Evolutionary conservation across 805 yeast genomes (phyloP).

Genomic region (Saturnispora besseyi): DNA sequence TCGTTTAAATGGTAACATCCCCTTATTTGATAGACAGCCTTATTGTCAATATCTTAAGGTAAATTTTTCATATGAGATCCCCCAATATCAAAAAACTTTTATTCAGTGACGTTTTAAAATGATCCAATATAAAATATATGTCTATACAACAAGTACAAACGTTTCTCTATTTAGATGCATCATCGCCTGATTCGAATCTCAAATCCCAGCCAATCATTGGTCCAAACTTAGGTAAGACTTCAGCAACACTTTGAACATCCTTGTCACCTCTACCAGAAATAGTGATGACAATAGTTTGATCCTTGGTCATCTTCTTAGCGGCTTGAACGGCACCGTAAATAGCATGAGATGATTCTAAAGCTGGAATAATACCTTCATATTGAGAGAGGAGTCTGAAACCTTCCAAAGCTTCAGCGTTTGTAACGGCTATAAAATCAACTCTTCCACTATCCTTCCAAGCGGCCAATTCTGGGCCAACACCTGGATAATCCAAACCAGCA

Average conservation of each 20-base stretch:
- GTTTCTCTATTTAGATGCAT: slow-evolving; percentile 21
- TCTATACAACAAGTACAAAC: neutral
- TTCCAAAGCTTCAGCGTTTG: slow-evolving; percentile 88
- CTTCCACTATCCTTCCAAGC: slow-evolving; percentile 92
- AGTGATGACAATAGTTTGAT: slow-evolving; percentile 76
- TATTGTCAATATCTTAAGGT: neutral
- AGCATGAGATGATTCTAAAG: slow-evolving; percentile 96
- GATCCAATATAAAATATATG: neutral
- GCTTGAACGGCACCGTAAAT: slow-evolving; percentile 81
- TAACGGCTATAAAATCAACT: slow-evolving; percentile 83
- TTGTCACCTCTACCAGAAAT: slow-evolving; percentile 98
- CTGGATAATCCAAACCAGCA: slow-evolving; percentile 98
- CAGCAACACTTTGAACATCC: slow-evolving; percentile 97
- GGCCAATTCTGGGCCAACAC: slow-evolving; percentile 98
- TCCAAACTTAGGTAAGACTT: slow-evolving; percentile 81
- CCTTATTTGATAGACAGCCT: neutral
- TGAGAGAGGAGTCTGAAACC: slow-evolving; percentile 88
- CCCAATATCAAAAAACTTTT: neutral
- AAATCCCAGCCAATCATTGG: slow-evolving; percentile 93
- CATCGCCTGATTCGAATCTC: slow-evolving; percentile 53
- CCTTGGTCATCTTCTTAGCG: slow-evolving; percentile 75
- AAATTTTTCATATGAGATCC: neutral
- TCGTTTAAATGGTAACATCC: slow-evolving; percentile 4
- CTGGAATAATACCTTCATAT: slow-evolving; percentile 97
- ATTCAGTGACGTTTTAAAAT: neutral